Base-by-base conservation (phyloP, 257 asterid genomes). In the Solanum piurae region DNA sequence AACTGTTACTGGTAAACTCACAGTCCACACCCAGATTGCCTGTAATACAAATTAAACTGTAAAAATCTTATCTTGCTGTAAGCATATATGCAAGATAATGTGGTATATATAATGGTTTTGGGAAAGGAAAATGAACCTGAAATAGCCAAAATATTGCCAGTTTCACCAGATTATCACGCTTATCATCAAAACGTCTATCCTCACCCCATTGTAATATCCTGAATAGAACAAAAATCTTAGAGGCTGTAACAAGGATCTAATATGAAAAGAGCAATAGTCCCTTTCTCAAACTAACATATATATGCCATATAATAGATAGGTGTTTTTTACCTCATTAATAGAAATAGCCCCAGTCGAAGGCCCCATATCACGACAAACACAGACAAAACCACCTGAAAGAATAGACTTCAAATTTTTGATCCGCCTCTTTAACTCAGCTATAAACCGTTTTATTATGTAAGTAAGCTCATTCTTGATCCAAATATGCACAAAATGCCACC, bases 21-120 rank as follows among this genome's bases (percentile, higher is more conserved):
- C 99, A 80, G 97, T 95, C 99, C 99, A 97, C 44, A 97, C 99
- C 99, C 99, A 97, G 16, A 97, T 93, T 76, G 99, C 98, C 98
- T 97, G 93, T 87, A 58, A 88, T n/a, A 68, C 49, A 71, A 40
- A 62, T 37, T 31, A n/a, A 84, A 33, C 23, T 40, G 13, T 52
- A 23, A 74, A 25, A 27, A n/a, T 27, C 27, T 0, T 27, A 44
- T 44, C 66, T 27, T 79, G 38, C 66, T 79, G 36, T 27, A 77
- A n/a, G 18, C 66, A 42, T 42, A 49, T 29, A 80, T 29, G 68
- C 66, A 46, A 42, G 66, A 80, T 80, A 80, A 80, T 49, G 18
- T 29, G 27, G 84, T 9, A 46, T 71, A 18, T 49, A 2, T 14
- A 1, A 34, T 44, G 84, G 85, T n/a, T n/a, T 71, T 33, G 74